Percentiles rank a stretch among this genome's conserved stretches.
phyloP scores from a whole-genome alignment of 108 stramenopile species.

The Skeletonema potamos region DNA sequence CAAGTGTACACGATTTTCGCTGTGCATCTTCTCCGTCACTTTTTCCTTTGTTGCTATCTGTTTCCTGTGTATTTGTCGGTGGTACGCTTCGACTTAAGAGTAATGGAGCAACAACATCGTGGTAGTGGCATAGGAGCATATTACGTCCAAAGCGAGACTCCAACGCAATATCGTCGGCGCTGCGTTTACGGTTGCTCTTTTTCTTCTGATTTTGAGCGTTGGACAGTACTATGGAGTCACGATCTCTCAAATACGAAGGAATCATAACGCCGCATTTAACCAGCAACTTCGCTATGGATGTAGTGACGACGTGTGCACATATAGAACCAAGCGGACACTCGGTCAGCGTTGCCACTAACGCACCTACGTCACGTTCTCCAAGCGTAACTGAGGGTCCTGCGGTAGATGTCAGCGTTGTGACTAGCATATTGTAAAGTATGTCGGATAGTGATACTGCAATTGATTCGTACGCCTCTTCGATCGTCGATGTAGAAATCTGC shows the following conservation, averaged over 20 bases:
- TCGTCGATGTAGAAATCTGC: neutral
- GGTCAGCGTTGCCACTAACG: constrained; percentile 71
- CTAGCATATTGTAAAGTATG: constrained; percentile 71
- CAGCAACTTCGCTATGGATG: constrained; percentile 61
- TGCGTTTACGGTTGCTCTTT: constrained; percentile 8
- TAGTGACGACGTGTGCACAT: constrained; percentile 67
- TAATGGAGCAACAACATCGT: constrained; percentile 84
- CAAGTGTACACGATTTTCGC: neutral
- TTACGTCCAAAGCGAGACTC: constrained; percentile 75
- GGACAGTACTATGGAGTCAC: neutral
- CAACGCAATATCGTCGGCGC: constrained; percentile 34
- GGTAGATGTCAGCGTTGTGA: constrained; percentile 58
- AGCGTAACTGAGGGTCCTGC: constrained; percentile 57
- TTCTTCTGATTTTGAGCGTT: neutral
- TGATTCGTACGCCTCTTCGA: constrained; percentile 32
- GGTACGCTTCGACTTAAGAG: constrained; percentile 70
- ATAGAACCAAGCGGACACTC: constrained; percentile 77
- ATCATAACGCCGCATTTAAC: constrained; percentile 71
- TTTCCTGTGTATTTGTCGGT: constrained; percentile 9
- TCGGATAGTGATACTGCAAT: constrained; percentile 49
- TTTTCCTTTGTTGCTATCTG: constrained; percentile 2
- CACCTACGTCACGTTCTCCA: constrained; percentile 82
- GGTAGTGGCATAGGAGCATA: constrained; percentile 69
- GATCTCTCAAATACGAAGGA: constrained; percentile 16
- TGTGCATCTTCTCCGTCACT: constrained; percentile 7